Conservation (phyloP, 352 stramenopile species). For the Phytopythium boreale region DNA sequence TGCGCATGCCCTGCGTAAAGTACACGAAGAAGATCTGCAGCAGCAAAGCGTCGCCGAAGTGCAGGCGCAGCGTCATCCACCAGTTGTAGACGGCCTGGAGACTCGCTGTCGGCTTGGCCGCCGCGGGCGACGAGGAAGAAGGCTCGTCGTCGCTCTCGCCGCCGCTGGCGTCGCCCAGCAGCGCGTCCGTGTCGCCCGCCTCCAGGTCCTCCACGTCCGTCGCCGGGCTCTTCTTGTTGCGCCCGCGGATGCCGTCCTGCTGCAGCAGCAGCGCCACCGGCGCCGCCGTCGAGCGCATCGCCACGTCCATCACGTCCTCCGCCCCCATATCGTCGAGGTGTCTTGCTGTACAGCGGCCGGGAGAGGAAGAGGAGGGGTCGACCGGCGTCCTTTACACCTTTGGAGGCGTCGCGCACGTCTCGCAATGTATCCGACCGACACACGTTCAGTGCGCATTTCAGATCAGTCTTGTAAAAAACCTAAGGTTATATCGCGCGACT, state of each 20-base stretch:
- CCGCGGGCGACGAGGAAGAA: neutral
- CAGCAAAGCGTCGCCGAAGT: conserved; percentile 67
- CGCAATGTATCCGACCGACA: neutral
- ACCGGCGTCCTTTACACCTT: neutral
- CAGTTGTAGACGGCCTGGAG: conserved; percentile 45
- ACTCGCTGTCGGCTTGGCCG: conserved; percentile 21
- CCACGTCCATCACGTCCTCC: conserved; percentile 33
- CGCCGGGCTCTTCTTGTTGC: conserved; percentile 44
- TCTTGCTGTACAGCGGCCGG: neutral
- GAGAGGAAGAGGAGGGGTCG: neutral
- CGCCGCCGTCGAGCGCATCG: conserved; percentile 7
- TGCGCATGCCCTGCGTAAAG: conserved; percentile 77
- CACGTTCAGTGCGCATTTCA: neutral
- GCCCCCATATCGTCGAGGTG: conserved; percentile 16
- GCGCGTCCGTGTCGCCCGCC: conserved; percentile 6
- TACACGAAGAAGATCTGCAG: conserved; percentile 85
- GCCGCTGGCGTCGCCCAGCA: conserved; percentile 3
- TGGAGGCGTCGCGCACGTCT: neutral
- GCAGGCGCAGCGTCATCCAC: conserved; percentile 54
- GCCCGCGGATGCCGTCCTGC: conserved; percentile 50
- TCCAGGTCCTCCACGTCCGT: conserved; percentile 18
- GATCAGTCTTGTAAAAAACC: neutral
- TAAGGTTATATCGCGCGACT: neutral
- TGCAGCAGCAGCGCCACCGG: neutral
- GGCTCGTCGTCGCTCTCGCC: conserved; percentile 13